phyloP scores from a whole-genome alignment of 2,329 filamentous ascomycete species.

The Lizonia empirigonia region DNA sequence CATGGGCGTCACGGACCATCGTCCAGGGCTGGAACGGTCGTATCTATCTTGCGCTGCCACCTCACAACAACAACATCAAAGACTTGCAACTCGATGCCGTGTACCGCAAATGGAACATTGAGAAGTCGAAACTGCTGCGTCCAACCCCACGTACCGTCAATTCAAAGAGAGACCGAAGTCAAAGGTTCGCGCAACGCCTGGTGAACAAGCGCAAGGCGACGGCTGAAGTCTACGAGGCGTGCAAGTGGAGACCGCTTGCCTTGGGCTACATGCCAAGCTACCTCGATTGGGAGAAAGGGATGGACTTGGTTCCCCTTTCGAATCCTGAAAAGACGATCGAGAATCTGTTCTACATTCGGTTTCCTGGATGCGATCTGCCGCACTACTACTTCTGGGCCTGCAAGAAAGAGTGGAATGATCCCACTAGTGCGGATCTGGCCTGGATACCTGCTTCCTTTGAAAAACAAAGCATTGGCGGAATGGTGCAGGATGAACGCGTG shows the following conservation, averaged over 20 bases:
- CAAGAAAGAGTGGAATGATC: slow-evolving; percentile 30
- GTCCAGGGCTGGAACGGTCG: slow-evolving; percentile 36
- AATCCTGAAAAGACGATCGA: slow-evolving; percentile 13
- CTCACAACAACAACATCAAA: slow-evolving; percentile 10
- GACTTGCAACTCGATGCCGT: slow-evolving; percentile 15
- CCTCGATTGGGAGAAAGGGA: slow-evolving; percentile 24
- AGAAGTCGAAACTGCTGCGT: slow-evolving; percentile 10
- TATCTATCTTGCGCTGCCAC: slow-evolving; percentile 36
- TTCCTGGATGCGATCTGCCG: slow-evolving; percentile 35
- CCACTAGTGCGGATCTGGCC: slow-evolving; percentile 25
- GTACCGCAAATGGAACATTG: slow-evolving; percentile 26
- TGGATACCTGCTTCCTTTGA: slow-evolving; percentile 8
- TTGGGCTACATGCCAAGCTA: slow-evolving; percentile 37
- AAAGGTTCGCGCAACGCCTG: slow-evolving; percentile 11
- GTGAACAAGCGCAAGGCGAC: slow-evolving; percentile 20
- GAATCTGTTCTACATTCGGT: slow-evolving; percentile 38
- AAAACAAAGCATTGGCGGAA: no score
- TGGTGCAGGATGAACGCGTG: no score
- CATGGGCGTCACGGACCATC: slow-evolving; percentile 36
- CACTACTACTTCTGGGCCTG: slow-evolving; percentile 43
- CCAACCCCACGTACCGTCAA: neutral
- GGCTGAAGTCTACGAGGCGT: slow-evolving; percentile 30
- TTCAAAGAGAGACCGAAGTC: slow-evolving; percentile 11
- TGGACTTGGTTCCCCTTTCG: neutral
- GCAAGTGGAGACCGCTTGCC: slow-evolving; percentile 23